Conservation (phyloP, 1,284 basidiomycete species). For the Bothia castanella region DNA sequence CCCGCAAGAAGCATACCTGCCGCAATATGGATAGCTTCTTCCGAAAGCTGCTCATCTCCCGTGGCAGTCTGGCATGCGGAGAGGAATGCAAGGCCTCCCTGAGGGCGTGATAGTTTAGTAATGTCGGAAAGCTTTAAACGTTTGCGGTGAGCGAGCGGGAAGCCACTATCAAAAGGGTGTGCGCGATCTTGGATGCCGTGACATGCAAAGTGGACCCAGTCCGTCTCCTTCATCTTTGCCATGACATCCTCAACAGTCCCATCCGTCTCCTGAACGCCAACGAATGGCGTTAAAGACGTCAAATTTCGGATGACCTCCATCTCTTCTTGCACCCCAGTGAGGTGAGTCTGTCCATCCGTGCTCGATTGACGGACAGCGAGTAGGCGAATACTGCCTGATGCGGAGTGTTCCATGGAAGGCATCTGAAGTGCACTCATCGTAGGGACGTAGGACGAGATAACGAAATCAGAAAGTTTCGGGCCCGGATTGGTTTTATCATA, state of each 20-base stretch:
- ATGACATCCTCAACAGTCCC: conserved; percentile 9
- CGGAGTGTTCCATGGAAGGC: neutral
- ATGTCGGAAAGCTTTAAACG: no score
- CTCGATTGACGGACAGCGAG: conserved; percentile 12
- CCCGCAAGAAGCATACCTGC: no score
- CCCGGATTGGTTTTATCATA: conserved; percentile 1
- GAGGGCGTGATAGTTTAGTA: no score
- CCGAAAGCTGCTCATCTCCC: no score
- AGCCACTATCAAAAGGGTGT: no score
- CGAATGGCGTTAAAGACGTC: neutral
- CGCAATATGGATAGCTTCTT: no score
- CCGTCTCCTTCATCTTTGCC: no score
- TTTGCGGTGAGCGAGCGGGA: no score
- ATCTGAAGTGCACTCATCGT: conserved; percentile 6
- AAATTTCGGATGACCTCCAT: neutral
- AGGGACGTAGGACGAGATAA: conserved; percentile 14
- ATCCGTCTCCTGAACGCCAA: conserved; percentile 2
- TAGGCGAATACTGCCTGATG: neutral
- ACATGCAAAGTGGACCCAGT: no score
- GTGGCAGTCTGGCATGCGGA: no score
- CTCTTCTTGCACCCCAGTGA: neutral
- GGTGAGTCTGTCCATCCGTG: conserved; percentile 3
- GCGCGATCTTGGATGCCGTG: no score
- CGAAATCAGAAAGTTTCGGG: conserved; percentile 12
- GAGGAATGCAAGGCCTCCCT: no score